These are phyloP conservation scores for Zizania latifolia DNA, from an alignment of 176 grass and related monocot genomes.

Conservation along the genomic window DNA sequence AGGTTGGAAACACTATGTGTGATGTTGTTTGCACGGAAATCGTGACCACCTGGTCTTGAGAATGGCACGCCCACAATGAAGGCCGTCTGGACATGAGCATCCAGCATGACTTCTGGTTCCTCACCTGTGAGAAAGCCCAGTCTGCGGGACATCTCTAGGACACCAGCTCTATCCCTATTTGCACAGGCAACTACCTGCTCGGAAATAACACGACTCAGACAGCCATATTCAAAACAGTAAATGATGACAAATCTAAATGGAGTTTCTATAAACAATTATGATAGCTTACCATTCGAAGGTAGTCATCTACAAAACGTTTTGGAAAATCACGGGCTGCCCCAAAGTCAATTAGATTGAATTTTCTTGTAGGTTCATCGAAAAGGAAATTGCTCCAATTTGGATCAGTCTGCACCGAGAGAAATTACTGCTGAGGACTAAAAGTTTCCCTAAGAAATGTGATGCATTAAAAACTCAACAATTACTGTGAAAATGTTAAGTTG, in stretches of 20 bases:
- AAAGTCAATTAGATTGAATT: slow-evolving; percentile 93
- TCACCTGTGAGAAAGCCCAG: slow-evolving; percentile 90
- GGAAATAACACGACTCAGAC: neutral
- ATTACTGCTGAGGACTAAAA: neutral
- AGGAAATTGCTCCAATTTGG: slow-evolving; percentile 98
- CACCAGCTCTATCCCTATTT: slow-evolving; percentile 59
- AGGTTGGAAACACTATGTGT: slow-evolving; percentile 72
- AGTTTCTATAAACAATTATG: neutral
- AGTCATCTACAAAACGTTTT: slow-evolving; percentile 83
- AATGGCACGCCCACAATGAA: slow-evolving; percentile 87
- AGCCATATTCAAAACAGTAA: neutral
- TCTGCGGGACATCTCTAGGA: slow-evolving; percentile 73
- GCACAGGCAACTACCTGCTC: slow-evolving; percentile 82
- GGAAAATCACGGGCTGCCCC: slow-evolving; percentile 78
- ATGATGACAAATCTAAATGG: neutral
- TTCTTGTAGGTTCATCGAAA: slow-evolving; percentile 56
- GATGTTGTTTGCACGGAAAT: slow-evolving; percentile 77
- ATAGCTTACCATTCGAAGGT: slow-evolving; percentile 64
- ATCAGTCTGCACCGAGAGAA: slow-evolving; percentile 72
- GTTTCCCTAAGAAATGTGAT: neutral
- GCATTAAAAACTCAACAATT: neutral
- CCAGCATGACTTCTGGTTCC: slow-evolving; percentile 79
- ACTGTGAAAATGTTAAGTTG: neutral
- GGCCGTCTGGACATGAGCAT: slow-evolving; percentile 81
- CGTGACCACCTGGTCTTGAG: slow-evolving; percentile 55